These are phyloP conservation scores for Claviceps sorghi DNA, from an alignment of 2,329 filamentous ascomycete genomes.

Conservation along the genomic window DNA sequence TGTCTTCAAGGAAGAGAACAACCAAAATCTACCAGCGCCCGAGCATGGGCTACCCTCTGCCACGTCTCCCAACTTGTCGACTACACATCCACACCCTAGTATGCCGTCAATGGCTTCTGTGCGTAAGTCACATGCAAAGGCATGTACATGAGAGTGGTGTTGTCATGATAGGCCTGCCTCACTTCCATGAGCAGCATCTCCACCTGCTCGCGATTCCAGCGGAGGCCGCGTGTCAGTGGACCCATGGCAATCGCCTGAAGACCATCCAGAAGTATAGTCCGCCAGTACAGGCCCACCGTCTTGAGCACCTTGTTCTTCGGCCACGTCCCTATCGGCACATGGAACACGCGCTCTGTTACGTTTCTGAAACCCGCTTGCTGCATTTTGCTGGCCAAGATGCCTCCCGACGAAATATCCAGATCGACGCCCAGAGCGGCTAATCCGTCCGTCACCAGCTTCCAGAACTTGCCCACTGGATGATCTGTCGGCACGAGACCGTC, in stretches of 20 bases:
- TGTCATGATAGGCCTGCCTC: constrained; percentile 32
- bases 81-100: not conserved
- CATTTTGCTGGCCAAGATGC: constrained; percentile 29
- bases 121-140: constrained; percentile 39
- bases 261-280: constrained; percentile 34
- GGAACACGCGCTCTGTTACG: constrained; percentile 33
- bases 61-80: not conserved
- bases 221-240: constrained; percentile 33
- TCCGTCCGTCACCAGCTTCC: constrained; percentile 29
- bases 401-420: constrained; percentile 27
- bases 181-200: constrained; percentile 34
- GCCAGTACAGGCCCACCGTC: constrained; percentile 36
- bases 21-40: too few species aligned
- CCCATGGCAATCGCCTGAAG: constrained; percentile 37
- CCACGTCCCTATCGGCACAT: constrained; percentile 41
- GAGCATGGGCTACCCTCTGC: not conserved
- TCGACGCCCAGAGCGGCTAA: constrained; percentile 31
- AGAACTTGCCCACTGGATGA: constrained; percentile 31
- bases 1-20: too few species aligned
- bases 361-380: constrained; percentile 37
- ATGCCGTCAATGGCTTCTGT: constrained; percentile 28
- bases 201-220: constrained; percentile 33
- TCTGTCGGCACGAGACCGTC: constrained; percentile 22
- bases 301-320: constrained; percentile 36
- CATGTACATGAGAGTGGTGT: constrained; percentile 35